Percentiles rank a stretch among this genome's conserved stretches.
These are phyloP conservation scores for Marasmius sp. DNA, from an alignment of 1,284 basidiomycete genomes.

Conservation along the genomic window DNA sequence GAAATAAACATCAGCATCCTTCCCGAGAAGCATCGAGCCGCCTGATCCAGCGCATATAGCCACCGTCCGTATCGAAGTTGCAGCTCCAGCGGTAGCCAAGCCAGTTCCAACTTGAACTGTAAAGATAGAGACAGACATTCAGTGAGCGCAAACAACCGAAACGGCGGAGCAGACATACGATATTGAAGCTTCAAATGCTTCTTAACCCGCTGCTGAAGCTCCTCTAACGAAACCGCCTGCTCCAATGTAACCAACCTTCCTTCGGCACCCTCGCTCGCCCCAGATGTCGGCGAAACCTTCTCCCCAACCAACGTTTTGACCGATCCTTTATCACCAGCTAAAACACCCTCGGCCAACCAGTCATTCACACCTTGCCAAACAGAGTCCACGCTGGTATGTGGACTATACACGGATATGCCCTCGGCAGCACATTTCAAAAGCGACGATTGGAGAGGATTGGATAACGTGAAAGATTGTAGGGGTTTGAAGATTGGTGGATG, in stretches of 20 bases:
- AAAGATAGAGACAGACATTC: constrained; percentile 6
- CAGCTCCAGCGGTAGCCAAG: constrained; percentile 31
- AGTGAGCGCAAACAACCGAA: constrained; percentile 1
- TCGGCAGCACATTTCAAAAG: constrained; percentile 78
- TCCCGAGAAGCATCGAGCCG: constrained; percentile 68
- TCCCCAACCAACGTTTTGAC: constrained; percentile 38
- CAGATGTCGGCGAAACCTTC: constrained; percentile 28
- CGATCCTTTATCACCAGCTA: constrained; percentile 25
- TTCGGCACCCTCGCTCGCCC: constrained; percentile 54
- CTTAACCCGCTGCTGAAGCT: constrained; percentile 69
- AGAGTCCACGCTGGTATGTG: constrained; percentile 86
- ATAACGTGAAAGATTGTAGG: constrained; percentile 76
- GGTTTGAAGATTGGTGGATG: constrained; percentile 89
- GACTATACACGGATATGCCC: constrained; percentile 85
- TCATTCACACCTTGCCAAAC: constrained; percentile 86
- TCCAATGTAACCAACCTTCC: constrained; percentile 68
- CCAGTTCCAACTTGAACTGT: constrained; percentile 75
- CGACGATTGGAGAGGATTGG: constrained; percentile 77
- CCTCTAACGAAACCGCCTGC: constrained; percentile 55
- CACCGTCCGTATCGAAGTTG: constrained; percentile 47
- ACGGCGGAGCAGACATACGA: constrained; percentile 37
- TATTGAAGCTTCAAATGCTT: constrained; percentile 61
- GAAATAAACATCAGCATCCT: constrained; percentile 78
- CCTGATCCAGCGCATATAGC: constrained; percentile 89
- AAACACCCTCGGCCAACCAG: constrained; percentile 62